These are phyloP conservation scores for Oehlia diaphana DNA, from an alignment of 192 early-diverging fungal genomes.

Conservation along the genomic window DNA sequence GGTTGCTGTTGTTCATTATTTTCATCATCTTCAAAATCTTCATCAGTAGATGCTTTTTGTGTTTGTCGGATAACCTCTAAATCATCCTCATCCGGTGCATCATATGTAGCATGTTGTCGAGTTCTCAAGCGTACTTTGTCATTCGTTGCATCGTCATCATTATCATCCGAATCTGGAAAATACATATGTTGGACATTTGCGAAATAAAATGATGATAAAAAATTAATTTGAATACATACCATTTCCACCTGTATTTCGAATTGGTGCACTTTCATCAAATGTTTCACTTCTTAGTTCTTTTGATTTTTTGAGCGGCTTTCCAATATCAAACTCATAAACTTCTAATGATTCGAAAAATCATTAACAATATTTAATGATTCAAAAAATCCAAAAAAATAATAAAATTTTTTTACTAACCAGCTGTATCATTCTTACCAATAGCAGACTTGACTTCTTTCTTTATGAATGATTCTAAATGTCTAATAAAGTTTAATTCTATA, in stretches of 20 bases:
- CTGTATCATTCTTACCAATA: not conserved
- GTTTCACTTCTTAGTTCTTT: not conserved
- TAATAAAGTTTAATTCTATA: conserved; percentile 75
- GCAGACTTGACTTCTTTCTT: conserved; percentile 53
- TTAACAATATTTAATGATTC: not conserved
- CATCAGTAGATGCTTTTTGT: conserved; percentile 47
- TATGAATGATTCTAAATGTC: conserved; percentile 73
- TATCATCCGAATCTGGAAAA: conserved; percentile 56
- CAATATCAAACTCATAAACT: not conserved
- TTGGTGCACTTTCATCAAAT: conserved; percentile 26
- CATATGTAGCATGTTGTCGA: conserved; percentile 72
- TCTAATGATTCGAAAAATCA: not conserved
- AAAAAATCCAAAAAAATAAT: not conserved
- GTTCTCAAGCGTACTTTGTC: conserved; percentile 60
- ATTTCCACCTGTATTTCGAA: conserved; percentile 36
- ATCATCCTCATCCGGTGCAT: conserved; percentile 88
- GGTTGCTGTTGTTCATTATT: conserved; percentile 36
- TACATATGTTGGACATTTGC: not conserved
- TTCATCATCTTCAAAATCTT: conserved; percentile 48
- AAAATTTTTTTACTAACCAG: not conserved
- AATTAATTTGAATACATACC: conserved; percentile 14
- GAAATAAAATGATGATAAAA: not conserved
- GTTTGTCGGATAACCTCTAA: conserved; percentile 49
- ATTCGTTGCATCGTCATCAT: conserved; percentile 74
- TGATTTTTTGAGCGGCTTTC: not conserved